Percentiles rank a stretch among this genome's conserved stretches.
These are phyloP conservation scores for Venturia oleaginea DNA, from an alignment of 2,329 filamentous ascomycete species.

Conservation along the genomic window DNA sequence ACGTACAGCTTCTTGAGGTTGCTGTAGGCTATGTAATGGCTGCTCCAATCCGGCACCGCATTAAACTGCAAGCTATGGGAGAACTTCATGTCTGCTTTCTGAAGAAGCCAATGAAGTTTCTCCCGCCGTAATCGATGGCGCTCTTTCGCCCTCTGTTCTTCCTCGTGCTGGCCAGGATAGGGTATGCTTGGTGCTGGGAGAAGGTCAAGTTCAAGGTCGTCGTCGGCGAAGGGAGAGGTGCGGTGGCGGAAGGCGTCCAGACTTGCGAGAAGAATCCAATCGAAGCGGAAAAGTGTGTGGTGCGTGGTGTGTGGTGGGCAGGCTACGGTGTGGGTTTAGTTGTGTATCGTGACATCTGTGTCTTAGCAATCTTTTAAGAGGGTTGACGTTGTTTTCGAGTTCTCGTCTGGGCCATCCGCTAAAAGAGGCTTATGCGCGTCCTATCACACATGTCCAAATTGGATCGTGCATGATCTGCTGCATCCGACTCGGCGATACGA, in stretches of 20 bases:
- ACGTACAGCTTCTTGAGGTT: constrained; percentile 95
- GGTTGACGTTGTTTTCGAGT: not conserved
- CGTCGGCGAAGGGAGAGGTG: not conserved
- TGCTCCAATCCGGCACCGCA: constrained; percentile 98
- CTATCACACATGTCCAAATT: not conserved
- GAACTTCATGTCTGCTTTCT: constrained; percentile 71
- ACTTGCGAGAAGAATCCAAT: not conserved
- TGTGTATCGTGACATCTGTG: not conserved
- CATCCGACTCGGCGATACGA: not conserved
- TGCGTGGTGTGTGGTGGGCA: not conserved
- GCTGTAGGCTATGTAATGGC: constrained; percentile 95
- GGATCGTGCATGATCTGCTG: not conserved
- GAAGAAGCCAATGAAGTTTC: constrained; percentile 58
- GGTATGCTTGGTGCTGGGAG: constrained; percentile 1
- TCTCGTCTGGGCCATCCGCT: not conserved
- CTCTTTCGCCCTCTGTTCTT: not conserved
- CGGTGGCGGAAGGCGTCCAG: constrained; percentile 3
- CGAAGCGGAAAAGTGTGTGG: not conserved
- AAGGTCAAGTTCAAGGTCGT: constrained; percentile 13
- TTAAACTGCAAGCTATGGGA: constrained; percentile 99
- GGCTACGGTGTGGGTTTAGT: not conserved
- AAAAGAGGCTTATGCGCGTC: not conserved
- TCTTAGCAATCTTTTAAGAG: not conserved
- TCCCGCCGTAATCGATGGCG: constrained; percentile 39
- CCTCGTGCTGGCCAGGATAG: constrained; percentile 4